Conservation (phyloP, 2,329 filamentous ascomycete species). For the Ceratocystis alfenasii region DNA sequence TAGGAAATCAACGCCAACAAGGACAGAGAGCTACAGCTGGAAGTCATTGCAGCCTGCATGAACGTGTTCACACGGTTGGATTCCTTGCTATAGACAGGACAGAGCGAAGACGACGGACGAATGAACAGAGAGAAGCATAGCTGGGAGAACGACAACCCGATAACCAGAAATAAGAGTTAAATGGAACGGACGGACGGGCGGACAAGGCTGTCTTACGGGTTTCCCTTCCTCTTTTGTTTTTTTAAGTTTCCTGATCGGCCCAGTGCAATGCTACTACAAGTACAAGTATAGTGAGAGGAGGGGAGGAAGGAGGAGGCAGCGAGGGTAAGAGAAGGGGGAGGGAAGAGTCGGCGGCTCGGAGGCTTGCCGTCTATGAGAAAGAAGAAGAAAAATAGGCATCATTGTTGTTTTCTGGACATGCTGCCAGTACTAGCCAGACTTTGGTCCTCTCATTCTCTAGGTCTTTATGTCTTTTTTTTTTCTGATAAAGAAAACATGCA, state of each 20-base stretch:
- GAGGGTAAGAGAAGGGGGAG: neutral
- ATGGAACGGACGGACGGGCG: neutral
- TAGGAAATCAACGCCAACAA: slow-evolving; percentile 72
- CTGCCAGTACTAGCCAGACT: neutral
- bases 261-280: too few relatives aligned
- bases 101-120: neutral
- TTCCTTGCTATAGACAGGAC: slow-evolving; percentile 61
- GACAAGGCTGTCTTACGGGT: neutral
- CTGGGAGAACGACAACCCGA: neutral
- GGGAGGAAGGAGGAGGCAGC: neutral
- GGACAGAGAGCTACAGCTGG: slow-evolving; percentile 90
- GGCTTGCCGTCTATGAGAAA: neutral
- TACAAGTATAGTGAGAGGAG: too few relatives aligned
- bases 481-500: too few relatives aligned
- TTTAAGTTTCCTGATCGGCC: too few relatives aligned
- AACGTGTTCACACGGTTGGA: slow-evolving; percentile 97
- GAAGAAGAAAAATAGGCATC: neutral
- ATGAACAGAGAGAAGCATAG: neutral
- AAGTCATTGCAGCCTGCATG: slow-evolving; percentile 91
- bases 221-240: too few relatives aligned
- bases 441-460: too few relatives aligned
- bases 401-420: neutral
- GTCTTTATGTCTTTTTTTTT: too few relatives aligned
- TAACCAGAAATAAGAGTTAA: slow-evolving; percentile 12
- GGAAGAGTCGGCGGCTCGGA: too few relatives aligned